Conservation (phyloP, 1,284 basidiomycete species). For the Rhodotorula mucilaginosa region DNA sequence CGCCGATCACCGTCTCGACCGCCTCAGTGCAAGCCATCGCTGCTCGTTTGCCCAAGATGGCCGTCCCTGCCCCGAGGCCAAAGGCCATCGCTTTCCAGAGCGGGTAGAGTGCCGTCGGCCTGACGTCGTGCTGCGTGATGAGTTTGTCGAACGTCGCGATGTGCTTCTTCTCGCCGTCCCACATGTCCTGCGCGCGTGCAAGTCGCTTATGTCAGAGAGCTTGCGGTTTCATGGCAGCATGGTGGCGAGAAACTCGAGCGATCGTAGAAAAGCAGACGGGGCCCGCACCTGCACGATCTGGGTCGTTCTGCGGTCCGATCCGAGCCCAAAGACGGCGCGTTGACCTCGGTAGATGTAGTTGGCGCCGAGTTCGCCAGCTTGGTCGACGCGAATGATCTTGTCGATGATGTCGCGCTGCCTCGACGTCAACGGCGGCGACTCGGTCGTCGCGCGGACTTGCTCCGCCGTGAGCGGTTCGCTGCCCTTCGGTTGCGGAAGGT, state of each 20-base stretch:
- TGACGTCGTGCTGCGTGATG: conserved; percentile 74
- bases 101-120: conserved; percentile 79
- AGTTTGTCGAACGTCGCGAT: conserved; percentile 79
- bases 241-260: background rate
- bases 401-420: conserved; percentile 48
- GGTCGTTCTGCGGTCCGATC: conserved; percentile 62
- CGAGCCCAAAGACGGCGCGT: conserved; percentile 53
- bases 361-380: conserved; percentile 87
- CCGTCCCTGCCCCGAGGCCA: conserved; percentile 78
- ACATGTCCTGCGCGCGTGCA: conserved; percentile 70
- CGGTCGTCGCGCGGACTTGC: conserved; percentile 43
- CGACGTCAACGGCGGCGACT: conserved; percentile 45
- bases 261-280: background rate
- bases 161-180: conserved; percentile 94
- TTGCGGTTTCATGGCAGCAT: too few species aligned
- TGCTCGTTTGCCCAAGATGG: conserved; percentile 83
- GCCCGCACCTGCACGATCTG: conserved; percentile 69
- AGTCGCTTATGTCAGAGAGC: background rate
- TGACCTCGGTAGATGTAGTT: conserved; percentile 91
- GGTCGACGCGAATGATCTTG: conserved; percentile 71
- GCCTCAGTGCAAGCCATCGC: conserved; percentile 99
- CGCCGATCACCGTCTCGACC: conserved; percentile 94
- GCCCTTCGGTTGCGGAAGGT: conserved; percentile 23
- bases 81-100: conserved; percentile 82
- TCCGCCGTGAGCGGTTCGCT: background rate